Evolutionary conservation across 1,139 yeast genomes (phyloP), one percentile per base, ranked within the genome.

Genomic region (Trichomonascaceae sp.): DNA sequence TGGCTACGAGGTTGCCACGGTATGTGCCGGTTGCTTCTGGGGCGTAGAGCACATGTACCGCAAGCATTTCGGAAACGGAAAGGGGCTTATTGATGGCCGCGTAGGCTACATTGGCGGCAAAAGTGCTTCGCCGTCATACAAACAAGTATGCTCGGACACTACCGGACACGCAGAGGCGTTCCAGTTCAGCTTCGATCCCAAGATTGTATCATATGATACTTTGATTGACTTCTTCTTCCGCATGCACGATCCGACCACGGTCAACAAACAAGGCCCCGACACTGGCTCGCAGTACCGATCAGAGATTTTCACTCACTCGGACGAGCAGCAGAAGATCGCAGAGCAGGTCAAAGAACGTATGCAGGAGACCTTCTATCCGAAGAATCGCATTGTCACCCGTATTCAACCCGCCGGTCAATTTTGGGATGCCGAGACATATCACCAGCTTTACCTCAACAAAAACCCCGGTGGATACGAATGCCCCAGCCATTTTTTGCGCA

Each of bases 341-440:
- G 60, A 55, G 37, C 56, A 48, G 36, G 60, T 67, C 6, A 47
- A 51, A 36, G 49, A 50, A 16, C 39, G 62, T 41, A 52, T 65
- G 54, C 78, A 75, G 65, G 74, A 64, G 45, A 64, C 59, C 43
- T 76, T 76, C 69, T 69, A 67, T 50, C 60, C 60, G 13, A 57
- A 57, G n/a, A 54, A 65, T 43, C 56, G 57, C 34, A 72, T 76
- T 27, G 79, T 64, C 34, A 85, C 97, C 1, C 61, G 62, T 33
- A 71, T 87, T 36, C 81, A 72, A 48, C 79, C 82, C 13, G 67
- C 82, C 35, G 56, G 64, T 36, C 65, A 65, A 37, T 89, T 84
- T 69, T 76, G 76, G 62, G 95, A 87, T 51, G 97, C 97, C 14
- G 98, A 89, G 57, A 85, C 75, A 27, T 89, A 87, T 55, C 97